Base-by-base conservation (phyloP, 331 rosid genomes). In the Dryas integrifolia region DNA sequence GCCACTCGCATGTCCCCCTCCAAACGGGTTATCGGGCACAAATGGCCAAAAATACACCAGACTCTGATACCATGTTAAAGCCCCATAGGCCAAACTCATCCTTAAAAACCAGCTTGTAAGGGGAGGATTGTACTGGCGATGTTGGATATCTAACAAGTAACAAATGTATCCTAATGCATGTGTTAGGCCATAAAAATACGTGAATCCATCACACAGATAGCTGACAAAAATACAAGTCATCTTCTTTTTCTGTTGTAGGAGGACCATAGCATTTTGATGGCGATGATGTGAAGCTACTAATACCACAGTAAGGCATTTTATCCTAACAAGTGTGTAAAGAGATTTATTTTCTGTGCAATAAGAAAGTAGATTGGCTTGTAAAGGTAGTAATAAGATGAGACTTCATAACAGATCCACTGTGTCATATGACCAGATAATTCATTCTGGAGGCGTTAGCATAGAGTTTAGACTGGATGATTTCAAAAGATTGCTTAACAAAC, bases 361-460 rank as follows among this genome's bases (percentile, higher is more conserved):
- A 50, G 55, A 30, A 30, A 16, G 8, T 53, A 53, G 16, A 39
- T 39, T 15, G 7, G 56, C 30, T 67, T 38, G 35, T 46, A 65
- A 14, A 58, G 62, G 24, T 60, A 38, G 46, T 60, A 60, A 60
- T 16, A 62, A 40, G 67, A 39, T 62, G 49, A 15, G 2, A 4
- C 50, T 35, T n/a, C 43, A 66, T 4, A 30, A 30, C 14, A 68
- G 15, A 51, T 41, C 46, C 58, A 35, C 26, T 50, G 38, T 50
- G 15, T 38, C 60, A 3, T 52, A 21, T 18, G 69, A 65, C 69
- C 53, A 65, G 52, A 65, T 65, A 16, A 44, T 65, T 65, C n/a
- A 10, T 5, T 10, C 14, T 13, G 15, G 62, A 57, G 73, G 5
- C 30, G 3, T 50, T 51, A 50, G 48, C 35, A 51, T 1, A 51